These are phyloP conservation scores for Piper betle DNA, from an alignment of 164 flowering plant genomes.

Conservation along the genomic window DNA sequence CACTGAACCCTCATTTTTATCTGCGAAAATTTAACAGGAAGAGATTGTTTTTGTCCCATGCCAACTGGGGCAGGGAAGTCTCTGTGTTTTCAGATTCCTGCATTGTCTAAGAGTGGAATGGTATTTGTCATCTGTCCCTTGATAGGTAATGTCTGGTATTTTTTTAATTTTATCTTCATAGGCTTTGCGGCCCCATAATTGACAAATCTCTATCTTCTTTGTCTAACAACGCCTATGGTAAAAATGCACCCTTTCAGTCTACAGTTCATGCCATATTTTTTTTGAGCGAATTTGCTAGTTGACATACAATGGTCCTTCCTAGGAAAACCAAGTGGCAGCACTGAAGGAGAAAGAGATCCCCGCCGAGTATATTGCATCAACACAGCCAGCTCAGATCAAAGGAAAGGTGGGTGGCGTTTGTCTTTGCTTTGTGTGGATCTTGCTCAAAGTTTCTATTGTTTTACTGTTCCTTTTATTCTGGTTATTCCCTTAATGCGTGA, in stretches of 20 bases:
- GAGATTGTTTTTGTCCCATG: slow-evolving; percentile 92
- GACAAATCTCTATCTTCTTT: slow-evolving; percentile 1
- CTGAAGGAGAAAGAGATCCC: slow-evolving; percentile 76
- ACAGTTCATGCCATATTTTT: not conserved
- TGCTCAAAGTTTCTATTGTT: too few species aligned
- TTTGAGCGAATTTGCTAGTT: slow-evolving; percentile 6
- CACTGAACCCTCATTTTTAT: not conserved
- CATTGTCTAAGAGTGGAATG: slow-evolving; percentile 57
- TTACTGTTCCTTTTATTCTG: too few species aligned
- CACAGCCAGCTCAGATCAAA: slow-evolving; percentile 36
- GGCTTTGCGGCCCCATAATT: slow-evolving; percentile 11
- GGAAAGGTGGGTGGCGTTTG: slow-evolving; percentile 38
- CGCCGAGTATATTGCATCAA: slow-evolving; percentile 85
- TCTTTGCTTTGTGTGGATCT: too few species aligned
- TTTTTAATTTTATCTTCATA: slow-evolving; percentile 4
- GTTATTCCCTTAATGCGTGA: too few species aligned
- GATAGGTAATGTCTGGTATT: slow-evolving; percentile 52
- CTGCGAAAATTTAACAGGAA: slow-evolving; percentile 30
- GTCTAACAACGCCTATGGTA: not conserved
- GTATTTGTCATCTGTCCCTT: slow-evolving; percentile 90
- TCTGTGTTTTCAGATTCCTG: slow-evolving; percentile 89
- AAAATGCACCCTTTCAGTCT: not conserved
- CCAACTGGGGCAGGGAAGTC: slow-evolving; percentile 98
- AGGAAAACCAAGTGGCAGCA: slow-evolving; percentile 91
- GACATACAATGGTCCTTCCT: slow-evolving; percentile 1